These are phyloP conservation scores for Ballota nigra DNA, from an alignment of 257 asterid genomes.

Conservation along the genomic window DNA sequence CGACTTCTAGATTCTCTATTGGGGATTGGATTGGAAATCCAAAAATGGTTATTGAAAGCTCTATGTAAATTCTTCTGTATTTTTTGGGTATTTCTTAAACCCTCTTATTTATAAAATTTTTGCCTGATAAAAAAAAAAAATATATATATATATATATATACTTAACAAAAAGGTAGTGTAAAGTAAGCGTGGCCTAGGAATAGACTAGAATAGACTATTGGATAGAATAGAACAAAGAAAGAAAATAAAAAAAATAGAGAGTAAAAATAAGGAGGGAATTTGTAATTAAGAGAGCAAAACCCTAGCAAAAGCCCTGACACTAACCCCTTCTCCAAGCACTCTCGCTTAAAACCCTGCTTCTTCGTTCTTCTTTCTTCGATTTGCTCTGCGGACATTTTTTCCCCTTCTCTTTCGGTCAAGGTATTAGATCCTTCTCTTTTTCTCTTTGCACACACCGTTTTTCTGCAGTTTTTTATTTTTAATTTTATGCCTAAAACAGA, in stretches of 20 bases:
- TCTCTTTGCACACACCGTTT: background rate
- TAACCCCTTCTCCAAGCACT: slow-evolving; percentile 34
- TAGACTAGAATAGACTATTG: background rate
- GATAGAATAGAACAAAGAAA: background rate
- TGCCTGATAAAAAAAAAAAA: too few species aligned
- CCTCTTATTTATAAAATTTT: too few species aligned
- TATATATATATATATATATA: too few species aligned
- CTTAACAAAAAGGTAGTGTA: too few species aligned
- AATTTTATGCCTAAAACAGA: background rate
- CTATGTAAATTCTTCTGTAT: too few species aligned
- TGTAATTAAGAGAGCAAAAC: slow-evolving; percentile 6
- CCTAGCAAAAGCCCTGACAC: slow-evolving; percentile 13
- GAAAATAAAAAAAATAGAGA: background rate
- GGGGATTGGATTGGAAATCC: too few species aligned
- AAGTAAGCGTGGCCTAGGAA: background rate
- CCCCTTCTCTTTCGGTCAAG: background rate
- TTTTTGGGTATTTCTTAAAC: too few species aligned
- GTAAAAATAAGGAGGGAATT: background rate
- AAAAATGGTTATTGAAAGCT: too few species aligned
- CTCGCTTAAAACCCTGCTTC: slow-evolving; percentile 27
- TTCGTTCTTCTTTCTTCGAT: background rate
- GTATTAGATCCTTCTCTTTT: slow-evolving; percentile 19
- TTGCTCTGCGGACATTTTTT: background rate
- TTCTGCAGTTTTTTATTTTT: background rate
- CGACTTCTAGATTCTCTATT: too few species aligned